phyloP scores from a whole-genome alignment of 192 early-diverging fungal species.

The Geosiphon pyriformis region DNA sequence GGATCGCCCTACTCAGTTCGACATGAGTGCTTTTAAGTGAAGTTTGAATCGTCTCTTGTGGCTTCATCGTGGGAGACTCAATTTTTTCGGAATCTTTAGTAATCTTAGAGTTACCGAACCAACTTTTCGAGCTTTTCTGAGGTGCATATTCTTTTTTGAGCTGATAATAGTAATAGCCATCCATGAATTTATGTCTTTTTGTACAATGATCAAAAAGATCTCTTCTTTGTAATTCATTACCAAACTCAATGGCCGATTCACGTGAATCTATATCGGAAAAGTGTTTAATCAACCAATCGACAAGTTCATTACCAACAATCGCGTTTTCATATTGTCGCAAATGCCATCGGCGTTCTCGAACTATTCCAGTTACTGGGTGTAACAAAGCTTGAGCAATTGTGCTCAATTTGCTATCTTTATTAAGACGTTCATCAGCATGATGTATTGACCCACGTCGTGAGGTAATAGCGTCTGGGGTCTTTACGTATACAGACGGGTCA shows the following conservation, averaged over 20 bases:
- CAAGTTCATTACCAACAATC: slow-evolving; percentile 78
- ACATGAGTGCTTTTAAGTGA: slow-evolving; percentile 27
- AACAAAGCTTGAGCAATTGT: slow-evolving; percentile 67
- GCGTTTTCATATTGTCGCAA: slow-evolving; percentile 60
- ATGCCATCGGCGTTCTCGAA: slow-evolving; percentile 85
- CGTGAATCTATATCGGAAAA: slow-evolving; percentile 73
- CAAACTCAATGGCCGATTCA: slow-evolving; percentile 71
- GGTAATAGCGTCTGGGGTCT: slow-evolving; percentile 17
- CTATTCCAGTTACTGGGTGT: slow-evolving; percentile 60
- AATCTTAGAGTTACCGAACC: slow-evolving; percentile 41
- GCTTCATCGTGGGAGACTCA: slow-evolving; percentile 4
- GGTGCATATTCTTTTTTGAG: slow-evolving; percentile 50
- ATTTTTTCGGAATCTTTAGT: slow-evolving; percentile 24
- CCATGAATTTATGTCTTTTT: slow-evolving; percentile 67
- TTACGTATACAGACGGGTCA: slow-evolving; percentile 36
- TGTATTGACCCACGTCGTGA: neutral
- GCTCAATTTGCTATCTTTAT: slow-evolving; percentile 36
- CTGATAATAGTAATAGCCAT: slow-evolving; percentile 88
- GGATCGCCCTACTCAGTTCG: slow-evolving; percentile 61
- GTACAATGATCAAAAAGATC: slow-evolving; percentile 65
- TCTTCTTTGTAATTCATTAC: slow-evolving; percentile 68
- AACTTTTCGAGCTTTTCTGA: slow-evolving; percentile 36
- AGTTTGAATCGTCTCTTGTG: slow-evolving; percentile 14
- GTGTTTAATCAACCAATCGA: slow-evolving; percentile 80
- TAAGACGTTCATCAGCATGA: slow-evolving; percentile 23